phyloP scores from a whole-genome alignment of 345 rosid species.

The Rubroshorea leprosula region DNA sequence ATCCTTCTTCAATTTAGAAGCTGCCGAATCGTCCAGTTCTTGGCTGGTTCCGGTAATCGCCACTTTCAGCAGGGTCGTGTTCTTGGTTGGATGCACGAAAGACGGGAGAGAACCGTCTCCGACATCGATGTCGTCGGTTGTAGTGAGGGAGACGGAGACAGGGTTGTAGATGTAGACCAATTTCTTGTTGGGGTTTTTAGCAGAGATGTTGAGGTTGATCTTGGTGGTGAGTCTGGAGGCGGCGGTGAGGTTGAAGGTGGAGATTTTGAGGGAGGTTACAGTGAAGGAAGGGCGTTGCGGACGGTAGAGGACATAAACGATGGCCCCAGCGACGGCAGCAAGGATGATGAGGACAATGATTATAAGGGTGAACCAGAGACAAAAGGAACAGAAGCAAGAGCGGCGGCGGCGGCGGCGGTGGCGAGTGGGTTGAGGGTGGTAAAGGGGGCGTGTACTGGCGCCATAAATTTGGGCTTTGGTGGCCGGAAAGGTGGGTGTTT shows the following conservation, averaged over 20 bases:
- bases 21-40: constrained; percentile 42
- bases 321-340: constrained; percentile 37
- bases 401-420: constrained; percentile 41
- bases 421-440: constrained; percentile 63
- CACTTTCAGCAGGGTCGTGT: constrained; percentile 54
- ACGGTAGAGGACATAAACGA: constrained; percentile 63
- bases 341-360: constrained; percentile 47
- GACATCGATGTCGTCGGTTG: constrained; percentile 35
- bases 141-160: constrained; percentile 30
- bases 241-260: constrained; percentile 56
- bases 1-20: constrained; percentile 35
- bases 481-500: constrained; percentile 51
- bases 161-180: constrained; percentile 52
- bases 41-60: constrained; percentile 38
- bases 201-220: constrained; percentile 55
- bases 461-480: constrained; percentile 65
- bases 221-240: constrained; percentile 39
- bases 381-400: constrained; percentile 56
- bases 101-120: constrained; percentile 48
- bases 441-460: constrained; percentile 53
- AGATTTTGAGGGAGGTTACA: constrained; percentile 52
- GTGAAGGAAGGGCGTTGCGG: constrained; percentile 69
- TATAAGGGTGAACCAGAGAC: constrained; percentile 41
- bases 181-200: constrained; percentile 79
- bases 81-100: constrained; percentile 62